Conservation (phyloP, 441 rosid genomes). For the Erodium moschatum region DNA sequence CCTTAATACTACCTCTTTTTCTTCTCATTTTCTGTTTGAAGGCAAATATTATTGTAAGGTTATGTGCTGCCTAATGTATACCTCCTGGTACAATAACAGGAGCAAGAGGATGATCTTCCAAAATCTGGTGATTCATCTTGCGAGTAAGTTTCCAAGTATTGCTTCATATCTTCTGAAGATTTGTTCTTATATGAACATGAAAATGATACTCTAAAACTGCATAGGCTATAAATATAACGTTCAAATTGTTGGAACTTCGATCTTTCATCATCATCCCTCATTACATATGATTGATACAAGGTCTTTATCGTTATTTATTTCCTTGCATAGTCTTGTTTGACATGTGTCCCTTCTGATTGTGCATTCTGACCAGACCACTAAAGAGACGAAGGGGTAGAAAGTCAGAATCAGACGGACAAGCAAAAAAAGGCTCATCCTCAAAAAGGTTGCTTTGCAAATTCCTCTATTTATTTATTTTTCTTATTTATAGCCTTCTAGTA, state of each 20-base stretch:
- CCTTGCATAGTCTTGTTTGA: conserved; percentile 7
- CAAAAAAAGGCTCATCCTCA: too few species aligned
- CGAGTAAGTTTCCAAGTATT: conserved; percentile 31
- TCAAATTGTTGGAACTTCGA: neutral
- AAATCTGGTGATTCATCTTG: conserved; percentile 28
- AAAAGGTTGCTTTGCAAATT: too few species aligned
- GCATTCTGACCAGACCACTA: conserved; percentile 18
- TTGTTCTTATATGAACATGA: neutral
- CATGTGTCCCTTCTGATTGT: neutral
- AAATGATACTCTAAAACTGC: too few species aligned
- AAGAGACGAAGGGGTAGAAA: neutral
- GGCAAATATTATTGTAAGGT: neutral
- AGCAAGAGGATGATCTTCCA: conserved; percentile 25
- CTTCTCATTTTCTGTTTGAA: neutral
- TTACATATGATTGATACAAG: neutral
- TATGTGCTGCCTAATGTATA: neutral
- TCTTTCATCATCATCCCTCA: neutral
- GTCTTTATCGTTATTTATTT: neutral
- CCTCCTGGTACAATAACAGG: conserved; percentile 25
- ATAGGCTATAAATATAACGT: too few species aligned
- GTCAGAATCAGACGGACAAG: too few species aligned
- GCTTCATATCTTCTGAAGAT: neutral
- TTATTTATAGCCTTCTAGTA: too few species aligned
- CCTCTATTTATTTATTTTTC: too few species aligned
- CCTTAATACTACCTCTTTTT: too few species aligned